Evolutionary conservation across 179 eudicot species (phyloP).

Genomic region (Beta corolliflora): DNA sequence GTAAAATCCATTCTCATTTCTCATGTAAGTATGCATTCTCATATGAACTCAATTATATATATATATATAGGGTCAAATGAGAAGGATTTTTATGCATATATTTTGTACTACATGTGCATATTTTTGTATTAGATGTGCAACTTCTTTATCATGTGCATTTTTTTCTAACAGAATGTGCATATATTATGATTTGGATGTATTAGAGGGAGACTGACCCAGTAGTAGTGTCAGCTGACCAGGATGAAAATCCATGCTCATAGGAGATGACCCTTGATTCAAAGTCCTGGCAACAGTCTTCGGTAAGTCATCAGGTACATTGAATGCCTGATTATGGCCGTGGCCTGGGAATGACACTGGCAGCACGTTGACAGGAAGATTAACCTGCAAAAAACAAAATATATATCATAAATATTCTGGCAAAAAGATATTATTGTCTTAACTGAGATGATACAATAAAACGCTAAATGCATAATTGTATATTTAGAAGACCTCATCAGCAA

Average conservation of each 20-base stretch:
- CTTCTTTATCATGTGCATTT: too few species aligned
- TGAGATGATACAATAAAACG: not conserved
- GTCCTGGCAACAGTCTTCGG: slow-evolving; percentile 73
- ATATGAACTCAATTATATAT: too few species aligned
- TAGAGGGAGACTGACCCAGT: slow-evolving; percentile 46
- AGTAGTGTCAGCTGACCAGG: slow-evolving; percentile 71
- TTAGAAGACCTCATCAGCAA: slow-evolving; percentile 67
- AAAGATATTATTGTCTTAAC: not conserved
- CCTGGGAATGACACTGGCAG: slow-evolving; percentile 71
- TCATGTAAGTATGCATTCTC: too few species aligned
- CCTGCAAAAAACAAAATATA: slow-evolving; percentile 36
- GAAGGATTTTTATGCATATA: too few species aligned
- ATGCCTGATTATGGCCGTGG: slow-evolving; percentile 64
- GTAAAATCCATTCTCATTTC: too few species aligned
- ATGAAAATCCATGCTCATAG: slow-evolving; percentile 97
- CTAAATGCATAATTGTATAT: not conserved
- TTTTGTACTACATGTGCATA: too few species aligned
- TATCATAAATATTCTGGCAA: not conserved
- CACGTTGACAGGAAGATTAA: slow-evolving; percentile 67
- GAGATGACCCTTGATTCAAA: slow-evolving; percentile 79
- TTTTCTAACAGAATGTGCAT: too few species aligned
- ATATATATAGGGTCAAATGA: not conserved
- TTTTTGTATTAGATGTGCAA: too few species aligned
- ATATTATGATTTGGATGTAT: not conserved
- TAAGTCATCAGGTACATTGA: slow-evolving; percentile 63